Evolutionary conservation across 2,329 filamentous ascomycete species (phyloP), one percentile per base, ranked within the genome.

Genomic region (Botrytis fabae): DNA sequence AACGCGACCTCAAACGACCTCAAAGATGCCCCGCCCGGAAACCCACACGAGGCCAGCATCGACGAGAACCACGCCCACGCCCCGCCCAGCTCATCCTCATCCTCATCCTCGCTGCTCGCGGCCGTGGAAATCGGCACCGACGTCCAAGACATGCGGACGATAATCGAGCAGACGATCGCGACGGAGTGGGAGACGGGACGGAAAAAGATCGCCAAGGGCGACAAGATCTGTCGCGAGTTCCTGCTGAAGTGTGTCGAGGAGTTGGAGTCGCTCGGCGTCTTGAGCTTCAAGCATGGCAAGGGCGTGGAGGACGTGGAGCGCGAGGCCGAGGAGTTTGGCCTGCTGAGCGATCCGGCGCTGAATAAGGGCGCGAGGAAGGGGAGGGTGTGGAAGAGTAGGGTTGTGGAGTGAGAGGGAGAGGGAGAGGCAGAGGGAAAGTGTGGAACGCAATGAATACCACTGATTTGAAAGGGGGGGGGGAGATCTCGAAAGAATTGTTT

Each of bases 311-410:
- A 64, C 44, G 3, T 64, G 9, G 62, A 64, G 22, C 44, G 42
- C 20, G 62, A 64, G n/a, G 62, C 38, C 0, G 40, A 64, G 22
- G 62, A 64, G 16, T 64, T 64, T n/a, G 62, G 62, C 1, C 20
- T 64, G 40, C 28, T 40, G 16, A 64, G 62, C 32, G 62, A 46
- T 44, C 62, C 38, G 2, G 62, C 62, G 6, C 28, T 64, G 42
- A 64, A 64, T 25, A 25, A 18, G 8, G 38, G 1, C 10, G 40
- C 62, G 8, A 42, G 28, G 28, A 42, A 16, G 14, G 62, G 62
- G n/a, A 64, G 38, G 14, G n/a, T 64, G 25, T 64, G 62, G 62
- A 64, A 64, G 62, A 61, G 59, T 61, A 61, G 59, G 22, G 38
- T 61, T 16, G 38, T 61, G 14, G 35, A 35, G 35, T 61, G 28